Conservation (phyloP, 2,329 filamentous ascomycete species). For the Tolypocladium album region DNA sequence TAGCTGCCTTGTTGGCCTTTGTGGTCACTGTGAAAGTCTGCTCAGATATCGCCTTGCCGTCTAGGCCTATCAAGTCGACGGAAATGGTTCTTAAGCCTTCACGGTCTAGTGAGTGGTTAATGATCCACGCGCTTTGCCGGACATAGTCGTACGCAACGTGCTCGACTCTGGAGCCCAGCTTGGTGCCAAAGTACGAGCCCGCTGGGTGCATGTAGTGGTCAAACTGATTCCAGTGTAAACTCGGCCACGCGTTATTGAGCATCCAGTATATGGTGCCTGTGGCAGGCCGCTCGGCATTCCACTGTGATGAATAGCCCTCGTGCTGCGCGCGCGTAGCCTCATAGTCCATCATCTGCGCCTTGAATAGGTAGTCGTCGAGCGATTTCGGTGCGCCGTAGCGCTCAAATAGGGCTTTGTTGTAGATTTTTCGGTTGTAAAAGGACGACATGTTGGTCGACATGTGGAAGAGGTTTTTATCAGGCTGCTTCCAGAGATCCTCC, state of each 20-base stretch:
- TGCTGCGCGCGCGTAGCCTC: slow-evolving; percentile 51
- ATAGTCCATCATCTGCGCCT: slow-evolving; percentile 53
- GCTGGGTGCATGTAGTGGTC: slow-evolving; percentile 50
- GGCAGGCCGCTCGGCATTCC: slow-evolving; percentile 38
- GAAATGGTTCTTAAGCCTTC: slow-evolving; percentile 29
- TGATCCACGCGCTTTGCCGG: slow-evolving; percentile 33
- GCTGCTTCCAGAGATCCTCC: slow-evolving; percentile 43
- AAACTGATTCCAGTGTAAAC: slow-evolving; percentile 54
- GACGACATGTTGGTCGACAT: slow-evolving; percentile 45
- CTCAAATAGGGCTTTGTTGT: slow-evolving; percentile 41
- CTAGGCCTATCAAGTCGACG: slow-evolving; percentile 36
- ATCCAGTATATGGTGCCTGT: slow-evolving; percentile 59
- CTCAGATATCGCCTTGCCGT: slow-evolving; percentile 31
- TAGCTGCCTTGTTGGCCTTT: slow-evolving; percentile 32
- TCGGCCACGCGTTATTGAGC: slow-evolving; percentile 55
- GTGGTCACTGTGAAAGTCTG: slow-evolving; percentile 21
- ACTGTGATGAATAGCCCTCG: slow-evolving; percentile 42
- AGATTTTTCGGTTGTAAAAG: slow-evolving; percentile 46
- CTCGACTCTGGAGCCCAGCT: slow-evolving; percentile 36
- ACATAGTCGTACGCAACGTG: slow-evolving; percentile 46
- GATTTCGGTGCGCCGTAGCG: slow-evolving; percentile 40
- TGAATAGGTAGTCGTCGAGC: slow-evolving; percentile 47
- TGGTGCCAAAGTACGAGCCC: slow-evolving; percentile 49
- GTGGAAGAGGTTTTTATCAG: slow-evolving; percentile 43
- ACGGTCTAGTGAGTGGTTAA: slow-evolving; percentile 38